Evolutionary conservation across 2,329 filamentous ascomycete genomes (phyloP), one percentile per base, ranked within the genome.

Genomic region (Exserohilum turcica): DNA sequence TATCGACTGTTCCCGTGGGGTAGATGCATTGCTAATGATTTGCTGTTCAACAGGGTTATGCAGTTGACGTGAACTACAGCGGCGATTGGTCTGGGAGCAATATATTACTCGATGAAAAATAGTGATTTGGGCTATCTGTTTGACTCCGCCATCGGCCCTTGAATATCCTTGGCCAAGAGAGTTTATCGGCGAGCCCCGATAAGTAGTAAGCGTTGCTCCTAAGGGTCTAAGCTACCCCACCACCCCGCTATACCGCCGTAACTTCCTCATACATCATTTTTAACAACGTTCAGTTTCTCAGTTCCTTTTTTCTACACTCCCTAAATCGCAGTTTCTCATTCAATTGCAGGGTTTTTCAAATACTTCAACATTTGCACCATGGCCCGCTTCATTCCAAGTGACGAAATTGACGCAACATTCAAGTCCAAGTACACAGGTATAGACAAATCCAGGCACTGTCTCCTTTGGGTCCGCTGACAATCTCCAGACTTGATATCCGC

Each of bases 361-460:
- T 39, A 31, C 12, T n/a, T 31, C 13, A 31, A 15, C 39, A 15
- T 1, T 16, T 32, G 28, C 54, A 60, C 24, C 12, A 73, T 73
- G 71, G 73, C 66, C 44, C 75, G 69, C 27, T 66, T 68, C 19
- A 71, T 84, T 35, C 73, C 80, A 19, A 70, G 77, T 27, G 73
- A 78, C 18, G 60, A 81, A 39, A 85, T 85, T 56, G 81, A 84
- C 67, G 59, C 73, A 4, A 80, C 79, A 9, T 85, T 85, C 71
- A 79, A 79, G 44, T 81, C 80, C 37, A 79, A 80, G 54, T 84
- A 81, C 65, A 84, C 77, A 54, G 77, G 78, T 78, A 69, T 16
- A n/a, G 3, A 7, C 10, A 1, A 31, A 32, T 10, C 18, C 3
- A 10, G n/a, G n/a, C 13, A 1, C 18, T 3, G 7, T 2, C 10